Evolutionary conservation across 164 flowering plant species (phyloP), one percentile per base, ranked within the genome.

Genomic region (Protea cynaroides): DNA sequence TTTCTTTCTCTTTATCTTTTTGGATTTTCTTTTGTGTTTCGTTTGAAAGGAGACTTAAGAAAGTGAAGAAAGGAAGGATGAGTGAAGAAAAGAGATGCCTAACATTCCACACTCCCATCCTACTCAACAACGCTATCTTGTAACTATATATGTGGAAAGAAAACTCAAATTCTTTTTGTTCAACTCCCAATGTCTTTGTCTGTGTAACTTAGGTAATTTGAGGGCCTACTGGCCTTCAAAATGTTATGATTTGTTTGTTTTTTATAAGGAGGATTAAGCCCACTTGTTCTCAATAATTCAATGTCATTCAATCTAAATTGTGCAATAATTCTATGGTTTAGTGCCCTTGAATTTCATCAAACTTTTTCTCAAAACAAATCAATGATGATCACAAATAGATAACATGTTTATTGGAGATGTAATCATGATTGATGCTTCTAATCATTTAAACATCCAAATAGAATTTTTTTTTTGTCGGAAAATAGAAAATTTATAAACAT

Each of bases 41-140:
- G 29, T 58, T 15, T 6, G 49, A 65, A 66, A 29, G 54, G 49
- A 47, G 38, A 59, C 19, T n/a, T n/a, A 24, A 24, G 59, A 58
- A 49, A 67, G 56, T 62, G 44, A 44, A 40, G 51, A 3, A 29
- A 25, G 58, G 68, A 69, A 65, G 68, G 18, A 54, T 61, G 71
- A 59, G 49, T 43, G 63, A 51, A 46, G 64, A 72, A 49, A 29
- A 53, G 19, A 25, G 61, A 36, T 63, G 29, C 40, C 49, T 29
- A 51, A 67, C 75, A 75, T 71, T 68, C 77, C 75, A 71, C 53
- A 52, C 64, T n/a, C 70, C 52, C 58, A 23, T 50, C 63, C 65
- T 59, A 72, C 58, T 67, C 36, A 25, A 50, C 58, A 54, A 71
- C 55, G 63, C 36, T 60, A 34, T 52, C 24, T 24, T 59, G 63